Conservation (phyloP, 805 yeast genomes). For the Tetrapisispora iriomotensis region DNA sequence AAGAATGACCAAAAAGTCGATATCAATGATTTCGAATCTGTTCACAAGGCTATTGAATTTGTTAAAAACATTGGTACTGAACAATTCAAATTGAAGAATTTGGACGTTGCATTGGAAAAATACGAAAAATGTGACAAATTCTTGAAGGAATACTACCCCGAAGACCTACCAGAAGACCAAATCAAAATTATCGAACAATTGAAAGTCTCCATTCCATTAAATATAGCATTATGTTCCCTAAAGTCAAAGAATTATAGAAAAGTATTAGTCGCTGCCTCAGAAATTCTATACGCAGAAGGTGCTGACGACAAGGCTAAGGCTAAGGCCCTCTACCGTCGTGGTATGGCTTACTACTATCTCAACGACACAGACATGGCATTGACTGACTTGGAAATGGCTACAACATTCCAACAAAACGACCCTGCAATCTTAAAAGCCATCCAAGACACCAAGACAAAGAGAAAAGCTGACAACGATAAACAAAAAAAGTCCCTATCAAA, state of each 20-base stretch:
- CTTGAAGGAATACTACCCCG: slow-evolving; percentile 61
- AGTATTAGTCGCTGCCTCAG: slow-evolving; percentile 50
- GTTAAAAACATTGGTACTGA: slow-evolving; percentile 74
- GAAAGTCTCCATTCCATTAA: slow-evolving; percentile 56
- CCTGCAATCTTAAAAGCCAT: slow-evolving; percentile 60
- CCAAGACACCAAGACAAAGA: slow-evolving; percentile 42
- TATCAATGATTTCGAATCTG: slow-evolving; percentile 49
- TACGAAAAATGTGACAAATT: slow-evolving; percentile 65
- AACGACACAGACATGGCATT: slow-evolving; percentile 68
- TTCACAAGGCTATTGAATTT: slow-evolving; percentile 50
- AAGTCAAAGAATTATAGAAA: slow-evolving; percentile 48
- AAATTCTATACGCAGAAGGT: slow-evolving; percentile 51
- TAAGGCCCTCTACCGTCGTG: slow-evolving; percentile 82
- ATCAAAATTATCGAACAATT: slow-evolving; percentile 40
- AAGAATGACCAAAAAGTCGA: slow-evolving; percentile 66
- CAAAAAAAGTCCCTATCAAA: slow-evolving; percentile 69
- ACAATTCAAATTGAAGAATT: slow-evolving; percentile 57
- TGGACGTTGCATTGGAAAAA: slow-evolving; percentile 49
- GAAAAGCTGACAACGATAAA: slow-evolving; percentile 49
- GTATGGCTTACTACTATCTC: slow-evolving; percentile 52
- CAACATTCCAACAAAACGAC: slow-evolving; percentile 56
- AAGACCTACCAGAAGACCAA: slow-evolving; percentile 41
- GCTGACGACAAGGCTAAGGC: slow-evolving; percentile 62
- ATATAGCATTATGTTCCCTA: slow-evolving; percentile 64
- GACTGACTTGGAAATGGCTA: slow-evolving; percentile 55